A percentile compares a stretch with the other conserved stretches of the same genome.
These are phyloP conservation scores for Candida tallmaniae DNA, from an alignment of 805 yeast genomes.

Conservation along the genomic window DNA sequence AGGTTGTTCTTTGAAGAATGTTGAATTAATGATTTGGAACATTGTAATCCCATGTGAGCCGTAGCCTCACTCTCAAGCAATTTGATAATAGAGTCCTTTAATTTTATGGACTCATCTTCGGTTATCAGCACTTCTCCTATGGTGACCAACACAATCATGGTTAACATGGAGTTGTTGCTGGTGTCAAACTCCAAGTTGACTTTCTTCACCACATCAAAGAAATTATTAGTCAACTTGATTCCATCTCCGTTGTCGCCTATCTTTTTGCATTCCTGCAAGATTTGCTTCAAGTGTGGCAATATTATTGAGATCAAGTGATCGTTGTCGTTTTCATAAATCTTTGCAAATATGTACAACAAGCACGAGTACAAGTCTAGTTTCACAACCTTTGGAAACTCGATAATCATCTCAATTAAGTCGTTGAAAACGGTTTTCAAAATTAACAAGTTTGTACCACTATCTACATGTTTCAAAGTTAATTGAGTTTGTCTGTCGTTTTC, in stretches of 20 bases:
- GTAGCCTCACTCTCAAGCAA: slow-evolving; percentile 18
- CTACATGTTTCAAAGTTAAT: slow-evolving; percentile 23
- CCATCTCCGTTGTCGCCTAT: slow-evolving; percentile 8
- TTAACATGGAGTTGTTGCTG: slow-evolving; percentile 26
- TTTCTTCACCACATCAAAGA: slow-evolving; percentile 20
- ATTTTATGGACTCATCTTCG: slow-evolving; percentile 17
- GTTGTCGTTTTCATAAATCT: slow-evolving; percentile 44
- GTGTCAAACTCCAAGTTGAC: slow-evolving; percentile 14
- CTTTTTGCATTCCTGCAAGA: slow-evolving; percentile 21
- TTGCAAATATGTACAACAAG: slow-evolving; percentile 56
- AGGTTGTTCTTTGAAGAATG: slow-evolving; percentile 18
- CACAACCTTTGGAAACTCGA: slow-evolving; percentile 62
- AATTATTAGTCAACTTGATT: slow-evolving; percentile 22
- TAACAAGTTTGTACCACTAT: slow-evolving; percentile 33
- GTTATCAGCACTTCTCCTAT: slow-evolving; percentile 27
- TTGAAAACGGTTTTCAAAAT: slow-evolving; percentile 47
- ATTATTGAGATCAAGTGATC: slow-evolving; percentile 44
- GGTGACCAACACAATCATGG: slow-evolving; percentile 32
- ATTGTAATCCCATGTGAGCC: slow-evolving; percentile 42
- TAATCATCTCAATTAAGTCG: slow-evolving; percentile 58
- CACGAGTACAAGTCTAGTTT: slow-evolving; percentile 70
- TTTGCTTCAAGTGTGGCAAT: slow-evolving; percentile 38
- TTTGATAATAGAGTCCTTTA: slow-evolving; percentile 21
- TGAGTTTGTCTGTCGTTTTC: slow-evolving; percentile 16
- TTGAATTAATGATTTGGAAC: slow-evolving; percentile 54